Base-by-base conservation (phyloP, 2,329 filamentous ascomycete genomes). In the Arthrobotrys iridis region DNA sequence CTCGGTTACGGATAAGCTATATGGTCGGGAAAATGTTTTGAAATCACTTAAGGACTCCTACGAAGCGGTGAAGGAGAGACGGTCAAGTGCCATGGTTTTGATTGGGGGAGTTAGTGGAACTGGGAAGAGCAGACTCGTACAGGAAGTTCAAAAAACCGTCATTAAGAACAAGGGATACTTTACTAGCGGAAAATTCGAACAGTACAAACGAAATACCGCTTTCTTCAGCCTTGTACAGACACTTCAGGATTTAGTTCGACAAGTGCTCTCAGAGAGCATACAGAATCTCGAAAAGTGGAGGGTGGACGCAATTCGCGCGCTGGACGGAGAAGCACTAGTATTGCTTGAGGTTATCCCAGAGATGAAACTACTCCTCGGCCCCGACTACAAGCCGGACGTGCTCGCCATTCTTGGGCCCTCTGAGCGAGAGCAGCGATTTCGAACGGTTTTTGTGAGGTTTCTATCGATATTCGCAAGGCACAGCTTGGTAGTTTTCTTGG, bases 81-180 rank as follows among this genome's bases (percentile, higher is more conserved):
- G 77, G 18, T 76, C 77, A 13, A 78, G 79, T 24, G 71, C 64
- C 33, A 66, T 80, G 59, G 78, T 80, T 26, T 60, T 79, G 20
- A 77, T 80, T n/a, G 78, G 77, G 30, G 79, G 79, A 24, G 75
- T 65, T 22, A 77, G 77, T 15, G 79, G 79, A 2, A 77, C 79
- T 58, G 79, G 79, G 20, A 80, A 80, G 64, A 78, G 77, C 58
- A 75, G 78, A 43, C 59, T 80, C 11, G 79, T 80, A 15, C 79
- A 80, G 24, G 79, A 79, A 43, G 78, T 80, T 20, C 79, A 80
- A 43, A 79, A 79, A 18, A 63, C 77, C 30, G 79, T 78, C 5
- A 70, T 79, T 6, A 79, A 79, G 33, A 79, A 79, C 41, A 80
- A 78, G 41, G 79, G 79, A 22, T 80, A 78, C 50, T 80, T 80